Conservation (phyloP, 495 filamentous ascomycete genomes). For the Filosporella fistucella region DNA sequence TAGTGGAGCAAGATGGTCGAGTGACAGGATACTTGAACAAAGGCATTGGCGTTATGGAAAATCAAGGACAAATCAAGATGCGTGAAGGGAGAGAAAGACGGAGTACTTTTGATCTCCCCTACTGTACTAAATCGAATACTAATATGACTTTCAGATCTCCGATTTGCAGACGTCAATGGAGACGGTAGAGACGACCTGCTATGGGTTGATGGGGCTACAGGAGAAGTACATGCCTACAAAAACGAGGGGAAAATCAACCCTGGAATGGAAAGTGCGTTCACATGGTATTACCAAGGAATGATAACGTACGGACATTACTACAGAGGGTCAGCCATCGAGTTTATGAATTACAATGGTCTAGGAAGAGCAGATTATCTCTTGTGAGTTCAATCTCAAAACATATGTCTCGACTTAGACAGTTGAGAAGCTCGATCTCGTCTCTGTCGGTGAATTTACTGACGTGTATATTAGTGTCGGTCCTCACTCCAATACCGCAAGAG, state of each 20-base stretch:
- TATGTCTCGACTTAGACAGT: no score
- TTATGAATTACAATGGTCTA: not conserved
- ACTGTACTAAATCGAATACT: not conserved
- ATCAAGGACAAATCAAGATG: not conserved
- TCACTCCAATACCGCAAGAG: no score
- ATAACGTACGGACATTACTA: not conserved
- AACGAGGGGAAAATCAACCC: no score
- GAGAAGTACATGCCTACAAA: not conserved
- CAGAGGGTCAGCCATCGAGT: not conserved
- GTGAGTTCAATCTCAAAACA: no score
- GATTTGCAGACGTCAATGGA: not conserved
- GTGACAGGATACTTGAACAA: constrained; percentile 20
- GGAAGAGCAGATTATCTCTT: not conserved
- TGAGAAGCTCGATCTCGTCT: no score
- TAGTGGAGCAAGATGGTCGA: constrained; percentile 21
- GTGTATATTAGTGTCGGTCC: no score
- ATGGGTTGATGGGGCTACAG: not conserved
- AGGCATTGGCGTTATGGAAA: not conserved
- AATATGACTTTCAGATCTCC: not conserved
- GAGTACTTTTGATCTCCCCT: not conserved
- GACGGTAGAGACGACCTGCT: not conserved
- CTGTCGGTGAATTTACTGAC: no score
- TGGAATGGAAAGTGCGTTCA: not conserved
- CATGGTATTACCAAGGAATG: not conserved
- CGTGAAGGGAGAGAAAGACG: not conserved